phyloP scores from a whole-genome alignment of 257 asterid genomes.

The Pogostemon cablin region DNA sequence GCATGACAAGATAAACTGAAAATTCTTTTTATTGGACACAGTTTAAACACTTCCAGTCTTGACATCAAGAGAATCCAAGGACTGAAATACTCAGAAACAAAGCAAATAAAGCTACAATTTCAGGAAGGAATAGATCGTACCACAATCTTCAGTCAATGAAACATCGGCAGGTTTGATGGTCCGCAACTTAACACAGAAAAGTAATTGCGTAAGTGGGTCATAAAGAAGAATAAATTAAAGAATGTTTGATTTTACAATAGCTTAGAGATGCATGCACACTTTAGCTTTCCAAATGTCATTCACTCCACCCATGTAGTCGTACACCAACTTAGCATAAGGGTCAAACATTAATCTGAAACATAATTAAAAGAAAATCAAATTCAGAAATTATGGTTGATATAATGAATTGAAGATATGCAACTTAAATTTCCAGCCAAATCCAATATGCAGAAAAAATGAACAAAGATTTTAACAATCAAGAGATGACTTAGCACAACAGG shows the following conservation, averaged over 20 bases:
- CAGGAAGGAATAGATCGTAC: slow-evolving; percentile 40
- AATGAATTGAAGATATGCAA: slow-evolving; percentile 5
- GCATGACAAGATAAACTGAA: slow-evolving; percentile 10
- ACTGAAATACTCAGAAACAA: neutral
- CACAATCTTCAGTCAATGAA: slow-evolving; percentile 83
- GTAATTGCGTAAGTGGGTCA: slow-evolving; percentile 30
- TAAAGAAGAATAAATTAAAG: slow-evolving; percentile 21
- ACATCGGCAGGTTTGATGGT: slow-evolving; percentile 64
- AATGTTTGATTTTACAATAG: slow-evolving; percentile 27
- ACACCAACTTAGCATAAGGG: slow-evolving; percentile 76
- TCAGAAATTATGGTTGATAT: slow-evolving; percentile 27
- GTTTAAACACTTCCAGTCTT: slow-evolving; percentile 12
- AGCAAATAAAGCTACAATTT: slow-evolving; percentile 9
- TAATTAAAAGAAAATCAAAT: slow-evolving; percentile 15
- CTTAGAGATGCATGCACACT: slow-evolving; percentile 79
- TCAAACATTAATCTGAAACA: slow-evolving; percentile 78
- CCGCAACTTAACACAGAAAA: slow-evolving; percentile 57
- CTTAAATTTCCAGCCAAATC: neutral
- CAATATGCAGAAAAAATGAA: slow-evolving; percentile 15
- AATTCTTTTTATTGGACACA: slow-evolving; percentile 17
- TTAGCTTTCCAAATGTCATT: slow-evolving; percentile 78
- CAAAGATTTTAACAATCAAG: slow-evolving; percentile 5
- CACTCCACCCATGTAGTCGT: slow-evolving; percentile 84
- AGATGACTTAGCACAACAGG: slow-evolving; percentile 16
- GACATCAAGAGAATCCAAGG: slow-evolving; percentile 5